Evolutionary conservation across 2,329 filamentous ascomycete genomes (phyloP), one percentile per base, ranked within the genome.

Genomic region (Sporothrix curviconia): DNA sequence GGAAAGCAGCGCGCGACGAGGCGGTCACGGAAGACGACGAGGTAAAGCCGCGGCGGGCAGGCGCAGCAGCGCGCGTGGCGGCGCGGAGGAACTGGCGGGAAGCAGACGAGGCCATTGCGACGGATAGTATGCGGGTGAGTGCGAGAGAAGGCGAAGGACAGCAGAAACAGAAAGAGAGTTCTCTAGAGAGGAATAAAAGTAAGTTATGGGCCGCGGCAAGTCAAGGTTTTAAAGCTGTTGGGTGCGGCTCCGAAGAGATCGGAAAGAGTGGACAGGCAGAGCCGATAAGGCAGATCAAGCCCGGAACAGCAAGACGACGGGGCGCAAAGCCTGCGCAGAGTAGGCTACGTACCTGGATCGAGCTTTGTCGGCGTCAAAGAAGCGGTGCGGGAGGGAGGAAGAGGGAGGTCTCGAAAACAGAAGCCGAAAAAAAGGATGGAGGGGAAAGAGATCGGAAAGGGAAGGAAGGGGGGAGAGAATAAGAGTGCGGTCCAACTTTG

Each of bases 1-100:
- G 87, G 78, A 91, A 85, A 64, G 83, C 80, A 66, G 87, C 82
- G 65, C 86, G 82, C 56, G 81, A 78, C 46, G 79, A 77, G 56
- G 79, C 76, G 64, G 77, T 74, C 70, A 89, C 80, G 63, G 82
- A 76, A 67, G 76, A 80, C 66, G 81, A 83, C 44, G 81, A 63
- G 34, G 25, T 40, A 24, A 62, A 61, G 34, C 56, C 53, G 37
- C 59, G 54, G 34, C 61, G 59, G n/a, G 57, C 47, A 15, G 62
- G 56, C 55, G 78, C 72, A 65, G 59, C 56, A 49, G 81, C 76
- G 67, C 82, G 82, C 68, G 86, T 75, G 58, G 85, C 77, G 64
- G 79, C 75, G 69, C 80, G 80, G 70, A 78, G 73, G 66, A 82
- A 74, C 63, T 80, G 78, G 65, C 80, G 80, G 63, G 78, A 61